Evolutionary conservation across 352 stramenopile genomes (phyloP).

Genomic region (Pythium diclinum): DNA sequence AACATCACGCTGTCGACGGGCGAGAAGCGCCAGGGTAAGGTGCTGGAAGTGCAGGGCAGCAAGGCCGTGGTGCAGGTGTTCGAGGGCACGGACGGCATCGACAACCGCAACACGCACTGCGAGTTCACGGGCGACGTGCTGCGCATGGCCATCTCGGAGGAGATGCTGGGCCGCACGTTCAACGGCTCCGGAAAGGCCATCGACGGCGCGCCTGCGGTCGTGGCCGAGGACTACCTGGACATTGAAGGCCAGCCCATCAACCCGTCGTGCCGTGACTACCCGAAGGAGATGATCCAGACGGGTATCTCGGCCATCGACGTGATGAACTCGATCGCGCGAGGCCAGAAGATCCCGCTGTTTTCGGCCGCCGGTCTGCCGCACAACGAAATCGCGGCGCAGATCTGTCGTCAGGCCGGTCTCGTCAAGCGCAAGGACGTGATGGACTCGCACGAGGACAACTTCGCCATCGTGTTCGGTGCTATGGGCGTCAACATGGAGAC

Average conservation of each 20-base stretch:
- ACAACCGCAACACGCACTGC: constrained; percentile 97
- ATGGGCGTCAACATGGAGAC: constrained; percentile 99
- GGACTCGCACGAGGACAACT: constrained; percentile 99
- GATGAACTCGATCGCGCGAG: constrained; percentile 99
- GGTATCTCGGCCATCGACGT: constrained; percentile 99
- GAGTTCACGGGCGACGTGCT: constrained; percentile 99
- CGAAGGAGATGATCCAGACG: constrained; percentile 99
- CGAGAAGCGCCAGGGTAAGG: constrained; percentile 90
- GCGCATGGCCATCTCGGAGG: constrained; percentile 99
- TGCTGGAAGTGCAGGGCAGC: constrained; percentile 97
- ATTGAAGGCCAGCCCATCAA: constrained; percentile 99
- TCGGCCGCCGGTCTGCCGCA: constrained; percentile 97
- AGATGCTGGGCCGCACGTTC: constrained; percentile 97
- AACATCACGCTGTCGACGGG: constrained; percentile 97
- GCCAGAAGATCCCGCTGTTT: constrained; percentile 99
- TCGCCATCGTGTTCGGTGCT: constrained; percentile 99
- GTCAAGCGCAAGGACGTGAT: constrained; percentile 98
- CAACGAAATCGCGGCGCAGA: constrained; percentile 99
- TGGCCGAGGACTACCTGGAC: constrained; percentile 98
- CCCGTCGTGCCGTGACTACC: constrained; percentile 98
- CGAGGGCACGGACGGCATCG: constrained; percentile 98
- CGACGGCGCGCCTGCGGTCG: constrained; percentile 95
- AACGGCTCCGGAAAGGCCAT: constrained; percentile 98
- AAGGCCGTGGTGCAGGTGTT: constrained; percentile 97
- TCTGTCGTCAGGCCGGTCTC: constrained; percentile 97